Evolutionary conservation across 169 alveolate species (phyloP), one percentile per base, ranked within the genome.

Genomic region (Toxoplasma gondii): DNA sequence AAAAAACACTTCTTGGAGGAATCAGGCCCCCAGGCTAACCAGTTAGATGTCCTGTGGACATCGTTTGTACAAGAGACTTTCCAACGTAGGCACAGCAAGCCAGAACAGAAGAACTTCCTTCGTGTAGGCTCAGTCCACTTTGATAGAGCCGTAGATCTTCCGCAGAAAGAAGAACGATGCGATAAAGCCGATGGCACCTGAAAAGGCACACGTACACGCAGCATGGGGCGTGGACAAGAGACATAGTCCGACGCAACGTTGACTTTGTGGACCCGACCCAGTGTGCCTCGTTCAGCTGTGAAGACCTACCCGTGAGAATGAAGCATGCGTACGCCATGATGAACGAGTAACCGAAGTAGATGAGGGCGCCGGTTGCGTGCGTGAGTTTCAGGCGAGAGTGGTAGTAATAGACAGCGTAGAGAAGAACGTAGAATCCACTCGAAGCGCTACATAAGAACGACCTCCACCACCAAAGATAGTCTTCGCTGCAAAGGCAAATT

Each of bases 391-490:
- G 83, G 38, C 96, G 94, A 17, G 96, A 95, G 88, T 91, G 93
- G 88, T 83, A 97, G 84, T 97, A 97, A 80, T 96, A 91, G 45
- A 97, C 88, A 16, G 98, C 96, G 94, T 97, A 97, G 16, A 95
- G 95, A 87, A 97, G 96, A 38, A 97, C 95, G 90, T 97, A 97
- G 53, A 96, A 80, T 34, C 98, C 98, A 34, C 97, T 95, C 31
- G 96, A 93, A 19, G 97, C 98, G 36, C 98, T 94, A 1, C 98
- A 96, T 81, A 95, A 69, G 90, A 96, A 97, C 36, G 98, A 96
- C 53, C 97, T 83, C 98, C 98, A 97, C 98, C 98, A 97, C 98
- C 98, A 97, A 82, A 96, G 94, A 95, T 97, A 97, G 84, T 97
- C 98, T 81, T 96, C 97, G 93, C 96, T 94, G 94, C 53, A 29